Conservation (phyloP, 257 asterid species). For the Coffea canephora region DNA sequence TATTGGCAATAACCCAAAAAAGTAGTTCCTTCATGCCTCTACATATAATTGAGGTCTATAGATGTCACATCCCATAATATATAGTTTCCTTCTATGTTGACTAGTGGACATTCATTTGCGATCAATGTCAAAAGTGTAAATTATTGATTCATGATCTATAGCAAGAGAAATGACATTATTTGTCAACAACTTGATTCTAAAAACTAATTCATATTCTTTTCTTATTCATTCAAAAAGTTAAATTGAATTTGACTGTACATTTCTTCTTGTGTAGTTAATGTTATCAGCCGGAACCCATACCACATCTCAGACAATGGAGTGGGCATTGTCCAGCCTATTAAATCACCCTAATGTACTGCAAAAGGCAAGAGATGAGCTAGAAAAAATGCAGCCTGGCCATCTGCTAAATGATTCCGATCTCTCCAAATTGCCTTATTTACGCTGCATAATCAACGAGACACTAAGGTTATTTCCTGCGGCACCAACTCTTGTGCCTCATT, state of each 20-base stretch:
- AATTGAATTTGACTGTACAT: not conserved
- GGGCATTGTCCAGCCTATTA: not conserved
- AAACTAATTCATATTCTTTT: not conserved
- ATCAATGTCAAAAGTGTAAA: not conserved
- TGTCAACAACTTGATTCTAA: not conserved
- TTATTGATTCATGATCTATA: not conserved
- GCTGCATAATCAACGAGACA: conserved; percentile 7
- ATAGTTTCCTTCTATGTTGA: not conserved
- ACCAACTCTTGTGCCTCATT: conserved; percentile 10
- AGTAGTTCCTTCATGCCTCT: not conserved
- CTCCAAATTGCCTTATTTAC: conserved; percentile 4
- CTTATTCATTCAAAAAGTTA: not conserved
- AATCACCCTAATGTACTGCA: not conserved
- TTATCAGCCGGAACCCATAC: not conserved
- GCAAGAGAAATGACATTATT: not conserved
- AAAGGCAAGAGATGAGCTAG: not conserved
- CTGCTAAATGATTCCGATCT: not conserved
- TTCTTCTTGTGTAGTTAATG: not conserved
- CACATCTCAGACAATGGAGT: not conserved
- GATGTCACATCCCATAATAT: no score
- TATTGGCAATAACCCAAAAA: no score
- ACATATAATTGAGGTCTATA: no score
- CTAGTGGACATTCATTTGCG: not conserved
- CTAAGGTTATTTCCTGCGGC: conserved; percentile 1
- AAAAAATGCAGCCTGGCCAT: not conserved